A percentile compares a stretch with the other conserved stretches of the same genome.
Evolutionary conservation across 768 basidiomycete genomes (phyloP).

Genomic region (Chiua virens): DNA sequence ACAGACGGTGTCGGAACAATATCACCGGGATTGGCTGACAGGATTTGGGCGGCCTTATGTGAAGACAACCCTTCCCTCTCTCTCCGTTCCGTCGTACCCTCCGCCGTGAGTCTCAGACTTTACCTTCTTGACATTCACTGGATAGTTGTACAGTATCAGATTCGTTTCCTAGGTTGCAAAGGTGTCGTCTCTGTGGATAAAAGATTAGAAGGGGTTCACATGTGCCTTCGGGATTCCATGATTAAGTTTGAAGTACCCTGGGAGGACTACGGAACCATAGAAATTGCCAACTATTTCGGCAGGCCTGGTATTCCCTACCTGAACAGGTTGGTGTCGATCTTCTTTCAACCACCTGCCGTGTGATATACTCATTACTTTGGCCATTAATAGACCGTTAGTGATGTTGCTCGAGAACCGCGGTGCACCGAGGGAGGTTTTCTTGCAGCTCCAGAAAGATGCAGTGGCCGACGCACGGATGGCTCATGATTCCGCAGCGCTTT

Average conservation of each 20-base stretch:
- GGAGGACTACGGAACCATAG: constrained; percentile 57
- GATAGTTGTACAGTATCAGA: constrained; percentile 57
- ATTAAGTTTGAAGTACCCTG: constrained; percentile 63
- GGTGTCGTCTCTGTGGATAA: constrained; percentile 76
- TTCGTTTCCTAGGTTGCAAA: constrained; percentile 82
- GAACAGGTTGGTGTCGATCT: constrained; percentile 62
- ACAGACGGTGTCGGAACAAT: constrained; percentile 87
- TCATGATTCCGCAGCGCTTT: constrained; percentile 52
- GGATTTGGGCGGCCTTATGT: constrained; percentile 60
- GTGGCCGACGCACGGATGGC: constrained; percentile 60
- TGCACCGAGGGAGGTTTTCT: constrained; percentile 56
- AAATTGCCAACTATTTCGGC: constrained; percentile 67
- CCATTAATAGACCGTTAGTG: constrained; percentile 58
- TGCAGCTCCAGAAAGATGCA: constrained; percentile 59
- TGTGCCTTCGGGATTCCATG: constrained; percentile 75
- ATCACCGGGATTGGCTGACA: constrained; percentile 52
- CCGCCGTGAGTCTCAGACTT: constrained; percentile 50
- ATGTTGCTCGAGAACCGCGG: constrained; percentile 80
- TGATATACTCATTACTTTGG: not conserved
- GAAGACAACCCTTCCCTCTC: constrained; percentile 38
- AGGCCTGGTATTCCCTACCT: constrained; percentile 63
- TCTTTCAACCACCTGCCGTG: not conserved
- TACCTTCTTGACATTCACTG: not conserved
- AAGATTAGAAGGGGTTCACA: constrained; percentile 50
- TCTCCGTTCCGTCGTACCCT: constrained; percentile 45